phyloP scores from a whole-genome alignment of 768 basidiomycete species.

The Clathrus columnatus region DNA sequence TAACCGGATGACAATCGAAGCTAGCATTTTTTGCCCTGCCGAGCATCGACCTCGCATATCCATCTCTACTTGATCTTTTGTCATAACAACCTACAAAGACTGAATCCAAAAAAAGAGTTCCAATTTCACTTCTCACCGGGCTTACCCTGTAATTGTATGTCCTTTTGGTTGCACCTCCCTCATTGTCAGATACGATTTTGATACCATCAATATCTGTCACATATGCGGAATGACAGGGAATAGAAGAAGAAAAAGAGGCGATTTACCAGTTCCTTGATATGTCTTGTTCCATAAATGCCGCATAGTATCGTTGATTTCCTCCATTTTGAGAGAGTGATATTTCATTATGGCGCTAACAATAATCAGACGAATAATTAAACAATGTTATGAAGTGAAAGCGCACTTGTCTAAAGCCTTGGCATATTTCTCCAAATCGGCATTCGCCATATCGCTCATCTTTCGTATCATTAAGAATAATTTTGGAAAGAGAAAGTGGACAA shows the following conservation, averaged over 20 bases:
- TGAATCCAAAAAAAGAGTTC: slow-evolving; percentile 9
- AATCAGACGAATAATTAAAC: background rate
- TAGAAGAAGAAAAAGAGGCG: background rate
- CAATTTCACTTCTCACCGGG: slow-evolving; percentile 12
- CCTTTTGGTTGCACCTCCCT: slow-evolving; percentile 81
- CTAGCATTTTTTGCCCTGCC: slow-evolving; percentile 97
- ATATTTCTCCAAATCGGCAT: slow-evolving; percentile 95
- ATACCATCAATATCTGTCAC: slow-evolving; percentile 91
- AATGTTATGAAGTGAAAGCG: slow-evolving; percentile 18
- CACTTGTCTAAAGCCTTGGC: slow-evolving; percentile 95
- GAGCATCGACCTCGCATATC: slow-evolving; percentile 99
- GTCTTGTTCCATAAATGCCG: slow-evolving; percentile 97
- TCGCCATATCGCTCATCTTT: slow-evolving; percentile 96
- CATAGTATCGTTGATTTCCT: slow-evolving; percentile 98
- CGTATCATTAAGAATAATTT: background rate
- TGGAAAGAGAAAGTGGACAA: background rate
- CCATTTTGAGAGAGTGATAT: slow-evolving; percentile 96
- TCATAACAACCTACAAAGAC: slow-evolving; percentile 83
- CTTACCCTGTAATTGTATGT: slow-evolving; percentile 94
- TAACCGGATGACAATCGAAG: slow-evolving; percentile 94
- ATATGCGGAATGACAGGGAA: background rate
- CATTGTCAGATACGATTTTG: slow-evolving; percentile 87
- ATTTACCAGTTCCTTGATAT: slow-evolving; percentile 91
- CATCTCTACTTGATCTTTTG: slow-evolving; percentile 98
- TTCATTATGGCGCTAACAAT: slow-evolving; percentile 87